Evolutionary conservation across 352 stramenopile species (phyloP).

Genomic region (Peronosclerospora sorghi): DNA sequence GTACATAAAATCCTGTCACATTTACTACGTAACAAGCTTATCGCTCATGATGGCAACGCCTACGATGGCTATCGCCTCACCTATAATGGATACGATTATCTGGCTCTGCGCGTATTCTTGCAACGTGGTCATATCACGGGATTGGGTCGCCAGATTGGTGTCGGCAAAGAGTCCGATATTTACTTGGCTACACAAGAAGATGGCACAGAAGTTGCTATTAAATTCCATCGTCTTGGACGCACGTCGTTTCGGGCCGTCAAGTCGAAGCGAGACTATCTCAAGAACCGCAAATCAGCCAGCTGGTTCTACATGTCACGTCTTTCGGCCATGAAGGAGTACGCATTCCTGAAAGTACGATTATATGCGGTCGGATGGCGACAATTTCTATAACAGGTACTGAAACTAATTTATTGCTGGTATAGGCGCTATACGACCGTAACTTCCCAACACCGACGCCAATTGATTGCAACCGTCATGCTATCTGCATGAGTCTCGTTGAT

Average conservation of each 20-base stretch:
- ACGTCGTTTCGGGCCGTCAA: slow-evolving; percentile 97
- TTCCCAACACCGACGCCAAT: slow-evolving; percentile 97
- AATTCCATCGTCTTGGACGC: slow-evolving; percentile 98
- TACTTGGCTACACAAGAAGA: slow-evolving; percentile 91
- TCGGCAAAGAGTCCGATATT: slow-evolving; percentile 99
- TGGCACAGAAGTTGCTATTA: slow-evolving; percentile 96
- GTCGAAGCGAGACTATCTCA: slow-evolving; percentile 97
- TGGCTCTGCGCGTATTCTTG: slow-evolving; percentile 94
- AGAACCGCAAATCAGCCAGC: slow-evolving; percentile 88
- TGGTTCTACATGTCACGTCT: slow-evolving; percentile 99
- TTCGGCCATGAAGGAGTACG: slow-evolving; percentile 97
- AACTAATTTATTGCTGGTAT: too few relatives aligned
- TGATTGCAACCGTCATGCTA: slow-evolving; percentile 95
- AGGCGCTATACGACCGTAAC: slow-evolving; percentile 89
- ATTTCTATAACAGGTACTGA: too few relatives aligned
- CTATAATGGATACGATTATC: slow-evolving; percentile 98
- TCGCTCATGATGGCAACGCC: slow-evolving; percentile 94
- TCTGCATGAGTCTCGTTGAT: slow-evolving; percentile 95
- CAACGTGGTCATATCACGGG: slow-evolving; percentile 86
- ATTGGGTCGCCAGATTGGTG: slow-evolving; percentile 91
- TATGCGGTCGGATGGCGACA: too few relatives aligned
- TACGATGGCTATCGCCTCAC: slow-evolving; percentile 98
- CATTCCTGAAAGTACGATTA: slow-evolving; percentile 91
- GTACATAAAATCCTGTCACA: slow-evolving; percentile 95
- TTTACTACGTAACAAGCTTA: slow-evolving; percentile 96